Percentiles rank a stretch among this genome's conserved stretches.
Conservation (phyloP, 371 early-diverging fungal species). For the Mortierella sp. region DNA sequence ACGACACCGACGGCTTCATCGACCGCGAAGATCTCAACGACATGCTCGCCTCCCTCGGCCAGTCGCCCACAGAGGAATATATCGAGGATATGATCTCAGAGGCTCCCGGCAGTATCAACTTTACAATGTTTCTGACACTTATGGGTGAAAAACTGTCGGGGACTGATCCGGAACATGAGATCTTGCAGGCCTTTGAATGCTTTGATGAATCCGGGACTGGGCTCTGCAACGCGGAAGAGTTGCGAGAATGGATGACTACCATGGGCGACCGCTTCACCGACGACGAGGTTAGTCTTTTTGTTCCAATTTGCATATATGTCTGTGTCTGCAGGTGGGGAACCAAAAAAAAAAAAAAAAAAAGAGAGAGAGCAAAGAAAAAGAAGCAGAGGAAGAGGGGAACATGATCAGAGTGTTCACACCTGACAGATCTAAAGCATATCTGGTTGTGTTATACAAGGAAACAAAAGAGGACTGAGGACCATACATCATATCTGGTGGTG, state of each 20-base stretch:
- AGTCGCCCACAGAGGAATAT: conserved; percentile 83
- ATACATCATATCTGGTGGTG: too few species aligned
- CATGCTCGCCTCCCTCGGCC: conserved; percentile 85
- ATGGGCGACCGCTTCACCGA: conserved; percentile 94
- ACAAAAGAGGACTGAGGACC: not conserved
- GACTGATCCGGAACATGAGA: conserved; percentile 90
- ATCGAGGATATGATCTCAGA: conserved; percentile 94
- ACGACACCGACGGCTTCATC: conserved; percentile 89
- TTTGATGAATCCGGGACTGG: conserved; percentile 92
- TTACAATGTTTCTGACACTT: conserved; percentile 94
- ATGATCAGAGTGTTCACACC: too few species aligned
- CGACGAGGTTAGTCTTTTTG: conserved; percentile 76
- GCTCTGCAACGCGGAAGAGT: conserved; percentile 81
- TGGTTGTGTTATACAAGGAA: not conserved
- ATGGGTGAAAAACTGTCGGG: conserved; percentile 95
- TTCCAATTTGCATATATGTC: not conserved
- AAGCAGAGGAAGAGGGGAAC: too few species aligned
- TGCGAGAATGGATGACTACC: conserved; percentile 89
- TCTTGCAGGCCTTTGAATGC: conserved; percentile 88
- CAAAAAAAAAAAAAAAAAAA: too few species aligned
- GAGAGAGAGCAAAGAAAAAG: too few species aligned
- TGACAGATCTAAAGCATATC: not conserved
- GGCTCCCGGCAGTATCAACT: conserved; percentile 90
- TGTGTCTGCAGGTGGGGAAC: not conserved
- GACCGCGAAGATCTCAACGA: conserved; percentile 91